A percentile compares a stretch with the other conserved stretches of the same genome.
phyloP scores from a whole-genome alignment of 2,329 filamentous ascomycete genomes.

The Huntiella bhutanensis region DNA sequence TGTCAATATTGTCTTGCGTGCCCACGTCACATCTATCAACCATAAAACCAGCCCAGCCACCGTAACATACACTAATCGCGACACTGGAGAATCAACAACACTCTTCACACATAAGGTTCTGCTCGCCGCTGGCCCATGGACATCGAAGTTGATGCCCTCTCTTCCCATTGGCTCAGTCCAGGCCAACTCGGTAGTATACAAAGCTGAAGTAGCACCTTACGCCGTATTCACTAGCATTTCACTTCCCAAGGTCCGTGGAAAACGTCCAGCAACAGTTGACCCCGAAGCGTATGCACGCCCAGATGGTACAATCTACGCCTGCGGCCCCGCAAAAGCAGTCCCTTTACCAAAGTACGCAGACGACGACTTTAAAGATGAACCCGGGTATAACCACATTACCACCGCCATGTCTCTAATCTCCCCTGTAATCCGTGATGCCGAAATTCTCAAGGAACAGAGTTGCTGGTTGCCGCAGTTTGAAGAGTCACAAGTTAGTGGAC shows the following conservation, averaged over 20 bases:
- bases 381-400: conserved; percentile 67
- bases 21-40: conserved; percentile 40
- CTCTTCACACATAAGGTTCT: conserved; percentile 34
- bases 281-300: conserved; percentile 91
- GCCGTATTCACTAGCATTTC: conserved; percentile 75
- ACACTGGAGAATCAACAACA: conserved; percentile 18
- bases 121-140: conserved; percentile 44
- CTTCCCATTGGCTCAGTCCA: conserved; percentile 38
- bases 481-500: conserved; percentile 44
- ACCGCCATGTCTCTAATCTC: conserved; percentile 54
- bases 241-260: conserved; percentile 29
- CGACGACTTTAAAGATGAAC: conserved; percentile 54
- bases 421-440: conserved; percentile 44
- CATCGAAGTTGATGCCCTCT: conserved; percentile 35
- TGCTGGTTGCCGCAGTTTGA: conserved; percentile 64
- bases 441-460: conserved; percentile 61
- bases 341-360: conserved; percentile 61
- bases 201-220: conserved; percentile 48
- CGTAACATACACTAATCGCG: conserved; percentile 39
- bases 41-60: conserved; percentile 20
- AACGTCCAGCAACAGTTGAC: conserved; percentile 34
- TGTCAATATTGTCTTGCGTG: conserved; percentile 45
- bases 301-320: conserved; percentile 79
- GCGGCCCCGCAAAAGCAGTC: conserved; percentile 70
- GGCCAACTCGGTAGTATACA: conserved; percentile 47